Base-by-base conservation (phyloP, 2,329 filamentous ascomycete species). In the Neopestalotiopsis clavispora region DNA sequence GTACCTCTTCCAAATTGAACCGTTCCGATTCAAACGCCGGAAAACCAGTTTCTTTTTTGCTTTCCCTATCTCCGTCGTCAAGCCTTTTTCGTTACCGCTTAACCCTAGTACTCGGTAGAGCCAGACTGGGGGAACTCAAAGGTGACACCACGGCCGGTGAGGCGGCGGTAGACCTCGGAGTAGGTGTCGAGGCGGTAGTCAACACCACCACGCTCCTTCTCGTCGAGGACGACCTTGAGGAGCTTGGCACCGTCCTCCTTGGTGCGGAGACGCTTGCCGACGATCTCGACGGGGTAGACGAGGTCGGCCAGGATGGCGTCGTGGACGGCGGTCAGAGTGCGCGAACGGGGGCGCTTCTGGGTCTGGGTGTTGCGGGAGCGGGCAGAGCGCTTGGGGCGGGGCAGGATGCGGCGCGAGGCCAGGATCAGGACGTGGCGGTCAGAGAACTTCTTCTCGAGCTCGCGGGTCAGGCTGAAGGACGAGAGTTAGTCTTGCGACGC, bases 391-490 rank as follows among this genome's bases (percentile, higher is more conserved):
- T 98, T 98, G 85, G 96, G 96, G 85, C 95, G 94, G 84, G 96
- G 95, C 73, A 99, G 91, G 81, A 99, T 99, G 86, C 96, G 96
- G 90, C 96, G 96, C 82, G 95, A 97, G 79, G 96, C 96, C 80
- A 99, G 92, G 91, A 99, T 94, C 85, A 99, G 90, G 85, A 99
- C 96, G 87, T 99, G 96, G 87, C 96, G 96, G 91, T 99, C 96
- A 75, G 96, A 98, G 94, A 99, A 99, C 90, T 99, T 99, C 94
- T 99, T 99, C 93, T 99, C 96, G 83, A 99, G 95, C 91, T 99
- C 96, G 87, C 96, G 96, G 86, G 96, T 99, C 83, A 99, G 92
- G 84, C 95, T 98, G 73, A 57, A 62, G 14, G 58, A 14, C 4
- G 28, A 13, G n/a, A 28, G 52, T 57, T n/a, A 52, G 13, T 38